phyloP scores from a whole-genome alignment of 257 asterid genomes.

The Solanum tarapatanum region DNA sequence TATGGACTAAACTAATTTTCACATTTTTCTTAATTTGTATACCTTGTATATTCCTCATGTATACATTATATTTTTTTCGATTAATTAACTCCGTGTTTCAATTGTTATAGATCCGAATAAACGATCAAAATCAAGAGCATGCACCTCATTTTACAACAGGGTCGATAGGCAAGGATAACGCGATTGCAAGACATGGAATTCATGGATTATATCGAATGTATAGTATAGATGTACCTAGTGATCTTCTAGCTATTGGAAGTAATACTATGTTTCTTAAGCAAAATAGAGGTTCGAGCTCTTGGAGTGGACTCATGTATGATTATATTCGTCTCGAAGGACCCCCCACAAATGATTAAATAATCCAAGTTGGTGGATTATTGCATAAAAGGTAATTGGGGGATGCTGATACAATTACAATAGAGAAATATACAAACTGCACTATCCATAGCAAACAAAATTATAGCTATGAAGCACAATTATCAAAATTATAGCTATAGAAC shows the following conservation, averaged over 20 bases:
- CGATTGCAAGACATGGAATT: slow-evolving; percentile 51
- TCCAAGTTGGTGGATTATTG: neutral
- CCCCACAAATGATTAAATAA: neutral
- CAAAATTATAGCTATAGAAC: neutral
- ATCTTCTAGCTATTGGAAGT: slow-evolving; percentile 14
- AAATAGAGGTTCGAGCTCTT: neutral
- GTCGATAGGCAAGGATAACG: slow-evolving; percentile 39
- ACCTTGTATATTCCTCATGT: neutral
- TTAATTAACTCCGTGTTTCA: neutral
- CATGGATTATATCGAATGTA: slow-evolving; percentile 34
- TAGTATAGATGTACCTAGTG: slow-evolving; percentile 11
- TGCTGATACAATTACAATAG: neutral
- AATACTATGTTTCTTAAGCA: slow-evolving; percentile 38
- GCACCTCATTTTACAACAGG: slow-evolving; percentile 20
- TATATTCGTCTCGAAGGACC: slow-evolving; percentile 34
- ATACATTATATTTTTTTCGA: neutral
- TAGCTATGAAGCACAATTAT: too few relatives aligned
- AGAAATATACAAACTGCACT: too few relatives aligned
- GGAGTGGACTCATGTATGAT: slow-evolving; percentile 42
- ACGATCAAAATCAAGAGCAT: neutral
- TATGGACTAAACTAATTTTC: neutral
- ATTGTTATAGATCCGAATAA: slow-evolving; percentile 28
- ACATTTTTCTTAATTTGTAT: neutral
- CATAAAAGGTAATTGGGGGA: neutral
- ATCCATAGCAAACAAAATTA: too few relatives aligned